A percentile compares a stretch with the other conserved stretches of the same genome.
Evolutionary conservation across 78 protist species (phyloP).

Genomic region (Dictyostelium purpureum): DNA sequence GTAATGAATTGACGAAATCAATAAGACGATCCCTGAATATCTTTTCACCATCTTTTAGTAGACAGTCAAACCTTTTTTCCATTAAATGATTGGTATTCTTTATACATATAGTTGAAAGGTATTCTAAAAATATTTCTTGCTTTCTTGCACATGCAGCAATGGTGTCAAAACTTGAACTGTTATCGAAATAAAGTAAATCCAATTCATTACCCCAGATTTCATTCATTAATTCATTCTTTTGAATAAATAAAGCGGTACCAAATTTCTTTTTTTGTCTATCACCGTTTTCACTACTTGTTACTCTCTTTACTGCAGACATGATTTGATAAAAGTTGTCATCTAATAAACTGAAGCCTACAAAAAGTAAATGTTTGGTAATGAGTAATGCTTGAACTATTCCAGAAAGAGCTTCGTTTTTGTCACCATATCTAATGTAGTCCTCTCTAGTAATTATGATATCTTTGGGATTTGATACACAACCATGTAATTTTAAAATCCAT

Average conservation of each 20-base stretch:
- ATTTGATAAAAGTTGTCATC: slow-evolving; percentile 85
- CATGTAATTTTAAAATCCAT: slow-evolving; percentile 87
- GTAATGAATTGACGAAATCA: slow-evolving; percentile 13
- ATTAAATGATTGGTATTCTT: slow-evolving; percentile 41
- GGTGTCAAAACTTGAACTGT: neutral
- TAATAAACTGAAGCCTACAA: slow-evolving; percentile 83
- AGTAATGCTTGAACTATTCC: slow-evolving; percentile 83
- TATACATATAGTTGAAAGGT: neutral
- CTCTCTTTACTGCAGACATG: slow-evolving; percentile 54
- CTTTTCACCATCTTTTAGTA: slow-evolving; percentile 60
- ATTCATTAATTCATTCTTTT: slow-evolving; percentile 58
- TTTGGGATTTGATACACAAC: slow-evolving; percentile 77
- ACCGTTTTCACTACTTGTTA: neutral
- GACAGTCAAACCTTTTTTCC: slow-evolving; percentile 66
- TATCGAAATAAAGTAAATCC: slow-evolving; percentile 46
- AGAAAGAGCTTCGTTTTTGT: slow-evolving; percentile 67
- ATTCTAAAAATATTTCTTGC: slow-evolving; percentile 71
- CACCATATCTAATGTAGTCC: slow-evolving; percentile 67
- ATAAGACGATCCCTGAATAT: slow-evolving; percentile 34
- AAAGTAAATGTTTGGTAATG: slow-evolving; percentile 82
- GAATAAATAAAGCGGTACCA: slow-evolving; percentile 56
- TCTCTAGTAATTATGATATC: slow-evolving; percentile 85
- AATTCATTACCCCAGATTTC: slow-evolving; percentile 69
- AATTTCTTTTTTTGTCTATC: neutral
- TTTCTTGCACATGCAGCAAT: slow-evolving; percentile 62